These are phyloP conservation scores for Solanum sitiens DNA, from an alignment of 257 asterid genomes.

Conservation along the genomic window DNA sequence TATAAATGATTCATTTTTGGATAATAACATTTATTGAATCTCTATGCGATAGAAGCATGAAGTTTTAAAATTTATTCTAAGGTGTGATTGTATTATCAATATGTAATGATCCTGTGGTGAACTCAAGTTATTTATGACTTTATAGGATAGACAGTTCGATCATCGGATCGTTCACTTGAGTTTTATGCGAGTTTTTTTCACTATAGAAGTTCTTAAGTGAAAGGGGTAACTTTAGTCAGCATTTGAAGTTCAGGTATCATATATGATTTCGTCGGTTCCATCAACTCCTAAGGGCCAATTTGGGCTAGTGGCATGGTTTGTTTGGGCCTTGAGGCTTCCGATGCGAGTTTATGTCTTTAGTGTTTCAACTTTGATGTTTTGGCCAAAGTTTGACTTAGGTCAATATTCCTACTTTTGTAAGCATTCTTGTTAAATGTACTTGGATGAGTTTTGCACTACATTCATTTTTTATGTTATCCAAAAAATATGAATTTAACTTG, in stretches of 20 bases:
- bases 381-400: no score
- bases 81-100: neutral
- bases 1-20: neutral
- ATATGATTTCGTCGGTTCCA: neutral
- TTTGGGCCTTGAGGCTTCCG: no score
- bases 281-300: neutral
- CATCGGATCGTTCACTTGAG: neutral
- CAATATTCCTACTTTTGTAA: no score
- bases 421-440: no score
- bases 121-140: neutral
- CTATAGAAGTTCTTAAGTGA: neutral
- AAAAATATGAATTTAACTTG: no score
- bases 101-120: neutral
- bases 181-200: neutral
- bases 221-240: neutral
- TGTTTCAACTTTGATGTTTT: no score
- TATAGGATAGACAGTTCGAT: no score
- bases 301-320: no score
- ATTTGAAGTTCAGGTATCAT: neutral
- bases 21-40: neutral
- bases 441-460: no score
- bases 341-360: no score
- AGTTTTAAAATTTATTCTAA: neutral
- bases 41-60: neutral
- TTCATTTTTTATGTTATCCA: neutral